phyloP scores from a whole-genome alignment of 768 basidiomycete genomes.

The Lentinula aciculospora region DNA sequence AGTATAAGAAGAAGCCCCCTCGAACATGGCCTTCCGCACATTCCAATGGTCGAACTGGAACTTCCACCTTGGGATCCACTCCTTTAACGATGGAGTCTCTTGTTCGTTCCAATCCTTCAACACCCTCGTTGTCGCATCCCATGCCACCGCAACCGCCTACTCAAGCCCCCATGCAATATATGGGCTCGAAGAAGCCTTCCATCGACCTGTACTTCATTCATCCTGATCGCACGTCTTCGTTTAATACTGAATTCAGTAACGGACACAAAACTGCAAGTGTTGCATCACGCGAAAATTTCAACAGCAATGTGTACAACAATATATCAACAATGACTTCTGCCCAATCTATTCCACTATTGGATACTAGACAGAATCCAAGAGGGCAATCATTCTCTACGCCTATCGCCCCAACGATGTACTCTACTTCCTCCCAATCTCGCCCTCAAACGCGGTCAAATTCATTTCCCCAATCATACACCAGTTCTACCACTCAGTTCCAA shows the following conservation, averaged over 20 bases:
- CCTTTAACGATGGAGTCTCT: slow-evolving; percentile 60
- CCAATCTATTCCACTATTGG: neutral
- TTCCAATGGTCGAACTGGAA: slow-evolving; percentile 17
- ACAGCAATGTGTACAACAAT: neutral
- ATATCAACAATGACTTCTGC: neutral
- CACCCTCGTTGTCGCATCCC: slow-evolving; percentile 36
- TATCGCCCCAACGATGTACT: neutral
- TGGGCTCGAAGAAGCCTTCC: slow-evolving; percentile 28
- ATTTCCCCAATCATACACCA: neutral
- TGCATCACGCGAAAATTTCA: neutral
- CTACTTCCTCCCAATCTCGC: neutral
- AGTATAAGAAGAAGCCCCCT: slow-evolving; percentile 54
- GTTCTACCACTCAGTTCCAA: neutral
- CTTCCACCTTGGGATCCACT: slow-evolving; percentile 18
- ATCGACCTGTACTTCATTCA: slow-evolving; percentile 43
- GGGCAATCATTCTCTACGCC: neutral
- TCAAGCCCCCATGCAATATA: slow-evolving; percentile 11
- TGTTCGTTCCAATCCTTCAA: slow-evolving; percentile 66
- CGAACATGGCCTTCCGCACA: slow-evolving; percentile 11
- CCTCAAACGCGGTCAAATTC: neutral
- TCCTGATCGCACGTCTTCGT: slow-evolving; percentile 9
- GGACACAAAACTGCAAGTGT: neutral
- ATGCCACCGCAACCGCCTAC: slow-evolving; percentile 7
- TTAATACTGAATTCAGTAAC: neutral
- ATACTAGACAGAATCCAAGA: neutral